Base-by-base conservation (phyloP, 2,329 filamentous ascomycete species). In the Trichoderma semiorbis region DNA sequence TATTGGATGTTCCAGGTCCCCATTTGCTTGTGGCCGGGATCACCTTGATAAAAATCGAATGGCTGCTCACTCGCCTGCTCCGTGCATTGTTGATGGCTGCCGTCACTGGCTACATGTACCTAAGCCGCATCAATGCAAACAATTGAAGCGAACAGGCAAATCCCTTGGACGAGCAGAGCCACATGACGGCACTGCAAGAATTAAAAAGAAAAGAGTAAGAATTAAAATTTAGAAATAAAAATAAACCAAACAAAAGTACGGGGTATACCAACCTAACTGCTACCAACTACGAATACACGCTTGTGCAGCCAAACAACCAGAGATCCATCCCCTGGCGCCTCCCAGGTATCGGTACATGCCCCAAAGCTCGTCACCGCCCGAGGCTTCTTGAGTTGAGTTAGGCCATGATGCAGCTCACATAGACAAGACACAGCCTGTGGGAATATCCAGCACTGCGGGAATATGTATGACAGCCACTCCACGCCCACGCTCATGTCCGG, bases 381-480 rank as follows among this genome's bases (percentile, higher is more conserved):
- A 21, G 36, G 55, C 36, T 43, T 43, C 39, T 43, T 3, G 16
- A 36, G 21, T 43, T 3, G 16, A 36, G 21, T 32, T 32, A 8
- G 65, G 65, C 26, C 55, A 39, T 16, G 65, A 68, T 68, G 65
- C 65, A 60, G 34, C 55, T 60, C 66, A 36, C 34, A 36, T 5
- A 69, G 36, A 67, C 47, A 21, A n/a, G 16, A 32, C 21, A 39
- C 36, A 18, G 26, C 18, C 43, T 47, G 55, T 61, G 36, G 55
- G 36, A 61, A 69, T 34, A 69, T 28, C 57, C 66, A 69, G 66
- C 66, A 7, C 12, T 69, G 39, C 39, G 66, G 66, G 39, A 61
- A 69, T 62, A 69, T 62, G 57, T 61, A 61, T 61, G 57, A 69
- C 66, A 69, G 55, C 55, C 55, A 69, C 64, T n/a, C 55, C 55